phyloP scores from a whole-genome alignment of 768 basidiomycete species.

The Cyathus striatus region DNA sequence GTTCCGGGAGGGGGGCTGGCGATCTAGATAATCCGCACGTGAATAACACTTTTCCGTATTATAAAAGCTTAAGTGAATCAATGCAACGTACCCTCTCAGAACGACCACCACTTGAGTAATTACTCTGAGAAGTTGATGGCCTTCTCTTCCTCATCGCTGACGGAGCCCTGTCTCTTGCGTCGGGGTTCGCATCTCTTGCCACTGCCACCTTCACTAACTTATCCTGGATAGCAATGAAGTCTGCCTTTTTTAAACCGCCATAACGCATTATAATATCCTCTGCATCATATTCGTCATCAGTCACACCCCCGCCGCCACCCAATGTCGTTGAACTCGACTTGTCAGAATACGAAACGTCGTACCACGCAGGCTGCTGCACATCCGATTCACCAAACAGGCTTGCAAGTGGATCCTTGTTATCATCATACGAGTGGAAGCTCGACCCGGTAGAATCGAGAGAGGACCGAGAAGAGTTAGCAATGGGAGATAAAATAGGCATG shows the following conservation, averaged over 20 bases:
- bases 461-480: slow-evolving; percentile 71
- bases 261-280: slow-evolving; percentile 64
- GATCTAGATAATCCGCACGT: too few relatives aligned
- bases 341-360: slow-evolving; percentile 47
- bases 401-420: slow-evolving; percentile 48
- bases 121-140: slow-evolving; percentile 81
- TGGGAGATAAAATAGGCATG: slow-evolving; percentile 62
- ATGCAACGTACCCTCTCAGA: slow-evolving; percentile 40
- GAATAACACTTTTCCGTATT: slow-evolving; percentile 6
- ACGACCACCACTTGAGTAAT: slow-evolving; percentile 40
- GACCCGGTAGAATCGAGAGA: slow-evolving; percentile 80
- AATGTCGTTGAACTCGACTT: slow-evolving; percentile 41
- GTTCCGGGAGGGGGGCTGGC: slow-evolving; percentile 53
- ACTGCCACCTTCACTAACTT: slow-evolving; percentile 63
- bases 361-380: slow-evolving; percentile 53
- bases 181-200: slow-evolving; percentile 50
- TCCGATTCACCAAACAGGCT: slow-evolving; percentile 52
- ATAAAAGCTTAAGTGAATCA: slow-evolving; percentile 3
- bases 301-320: slow-evolving; percentile 45
- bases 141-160: slow-evolving; percentile 67
- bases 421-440: slow-evolving; percentile 82
- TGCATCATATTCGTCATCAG: slow-evolving; percentile 50
- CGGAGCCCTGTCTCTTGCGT: slow-evolving; percentile 56
- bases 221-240: slow-evolving; percentile 71
- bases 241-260: slow-evolving; percentile 64